phyloP scores from a whole-genome alignment of 1,284 basidiomycete species.

The Rhodotorula sp. region DNA sequence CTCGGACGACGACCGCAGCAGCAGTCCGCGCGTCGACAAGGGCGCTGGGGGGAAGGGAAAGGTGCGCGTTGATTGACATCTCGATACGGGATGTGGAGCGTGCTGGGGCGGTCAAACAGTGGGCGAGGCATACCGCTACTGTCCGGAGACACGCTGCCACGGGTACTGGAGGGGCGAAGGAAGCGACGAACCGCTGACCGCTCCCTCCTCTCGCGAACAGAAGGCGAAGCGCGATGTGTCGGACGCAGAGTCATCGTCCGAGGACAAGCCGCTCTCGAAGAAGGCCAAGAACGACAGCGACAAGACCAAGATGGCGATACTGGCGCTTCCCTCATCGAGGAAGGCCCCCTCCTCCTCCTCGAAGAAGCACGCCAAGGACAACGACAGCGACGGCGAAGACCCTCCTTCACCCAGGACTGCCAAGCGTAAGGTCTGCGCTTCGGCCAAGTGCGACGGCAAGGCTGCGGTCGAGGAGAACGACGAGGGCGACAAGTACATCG shows the following conservation, averaged over 20 bases:
- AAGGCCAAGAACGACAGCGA: slow-evolving; percentile 10
- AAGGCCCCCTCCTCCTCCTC: not conserved
- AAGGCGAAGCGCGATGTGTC: not conserved
- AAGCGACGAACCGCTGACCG: not conserved
- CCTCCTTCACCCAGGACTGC: not conserved
- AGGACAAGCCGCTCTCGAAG: slow-evolving; percentile 2
- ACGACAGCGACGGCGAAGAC: not conserved
- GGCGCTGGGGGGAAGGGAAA: not conserved
- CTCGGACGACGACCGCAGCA: slow-evolving; percentile 23
- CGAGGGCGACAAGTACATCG: slow-evolving; percentile 22
- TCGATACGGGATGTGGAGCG: not conserved
- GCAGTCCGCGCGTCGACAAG: not conserved
- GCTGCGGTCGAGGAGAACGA: slow-evolving; percentile 13
- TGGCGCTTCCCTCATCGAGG: not conserved
- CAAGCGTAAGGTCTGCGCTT: slow-evolving; percentile 5
- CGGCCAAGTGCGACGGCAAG: not conserved
- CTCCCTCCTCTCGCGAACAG: not conserved
- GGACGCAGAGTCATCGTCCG: not conserved
- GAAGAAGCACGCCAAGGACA: not conserved
- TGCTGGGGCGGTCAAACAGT: too few species aligned
- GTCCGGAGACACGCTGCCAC: too few species aligned
- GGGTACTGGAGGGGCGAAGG: too few species aligned
- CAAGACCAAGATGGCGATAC: not conserved
- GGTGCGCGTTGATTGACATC: slow-evolving; percentile 9
- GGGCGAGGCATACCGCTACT: too few species aligned